Base-by-base conservation (phyloP, 1,284 basidiomycete species). In the Cutaneotrichosporon mucoides region DNA sequence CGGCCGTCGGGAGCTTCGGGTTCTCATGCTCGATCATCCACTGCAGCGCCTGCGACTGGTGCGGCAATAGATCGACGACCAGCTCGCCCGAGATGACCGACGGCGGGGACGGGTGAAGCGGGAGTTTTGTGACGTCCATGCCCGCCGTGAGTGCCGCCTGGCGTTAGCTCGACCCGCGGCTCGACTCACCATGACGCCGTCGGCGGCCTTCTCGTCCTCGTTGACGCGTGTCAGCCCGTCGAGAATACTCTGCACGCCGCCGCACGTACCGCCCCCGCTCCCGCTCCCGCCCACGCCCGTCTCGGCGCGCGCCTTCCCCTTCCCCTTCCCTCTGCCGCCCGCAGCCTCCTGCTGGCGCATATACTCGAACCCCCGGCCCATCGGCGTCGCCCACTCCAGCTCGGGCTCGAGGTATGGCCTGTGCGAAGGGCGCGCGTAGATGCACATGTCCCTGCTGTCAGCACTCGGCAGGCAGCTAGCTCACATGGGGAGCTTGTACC, bases 21-120 rank as follows among this genome's bases (percentile, higher is more conserved):
- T 89, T 84, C 73, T 92, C 90, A 16, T 81, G 84, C 10, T 85
- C 82, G 16, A 91, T 80, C 68, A 89, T 90, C 90, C 90, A 92
- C 59, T 65, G 52, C 43, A 66, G 52, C 53, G 66, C 57, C 41
- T 68, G 61, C 16, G 43, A 63, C 81, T 92, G 90, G 71, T 92
- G 90, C 64, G 84, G 88, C 16, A 92, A 72, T 40, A 92, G 78
- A 69, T 92, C 82, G 9, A 89, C 87, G 13, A 79, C 79, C 47
- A 92, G 71, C 36, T 87, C 81, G 2, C 87, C 88, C 24, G 74
- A 85, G 15, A 79, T 79, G 12, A 84, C 78, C 2, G 88, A 82
- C 6, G 90, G 89, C 0, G 90, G 88, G 62, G 81, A 81, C 8
- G 85, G 67, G 43, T 76, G 72, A 4, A 69, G 56, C 0, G 73